A percentile compares a stretch with the other conserved stretches of the same genome.
Conservation (phyloP, 139 green algal species). For the Chlorella sp. region DNA sequence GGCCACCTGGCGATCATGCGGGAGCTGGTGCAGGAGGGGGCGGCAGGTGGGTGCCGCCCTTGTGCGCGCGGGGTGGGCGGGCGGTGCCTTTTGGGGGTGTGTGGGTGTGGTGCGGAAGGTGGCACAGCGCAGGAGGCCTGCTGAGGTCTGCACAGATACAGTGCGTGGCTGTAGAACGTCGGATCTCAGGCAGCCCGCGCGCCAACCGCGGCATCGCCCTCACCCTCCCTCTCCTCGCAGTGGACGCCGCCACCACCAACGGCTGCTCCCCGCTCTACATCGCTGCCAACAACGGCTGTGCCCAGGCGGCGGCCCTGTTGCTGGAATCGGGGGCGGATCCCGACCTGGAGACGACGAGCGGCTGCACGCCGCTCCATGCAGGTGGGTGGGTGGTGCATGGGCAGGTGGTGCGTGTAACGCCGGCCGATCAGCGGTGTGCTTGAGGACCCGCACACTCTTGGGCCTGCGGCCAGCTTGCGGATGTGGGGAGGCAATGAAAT, state of each 20-base stretch:
- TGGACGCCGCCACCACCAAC: slow-evolving; percentile 39
- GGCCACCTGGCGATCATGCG: slow-evolving; percentile 31
- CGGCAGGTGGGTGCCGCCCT: background rate
- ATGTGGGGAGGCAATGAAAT: background rate
- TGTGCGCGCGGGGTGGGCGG: too few relatives aligned
- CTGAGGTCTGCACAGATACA: too few relatives aligned
- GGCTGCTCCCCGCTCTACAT: slow-evolving; percentile 58
- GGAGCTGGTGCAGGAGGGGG: slow-evolving; percentile 45
- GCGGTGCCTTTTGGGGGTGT: background rate
- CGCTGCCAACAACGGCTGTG: slow-evolving; percentile 45
- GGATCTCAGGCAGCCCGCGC: background rate
- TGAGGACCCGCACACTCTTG: too few relatives aligned
- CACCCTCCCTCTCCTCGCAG: background rate
- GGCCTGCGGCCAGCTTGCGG: background rate
- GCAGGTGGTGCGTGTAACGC: background rate
- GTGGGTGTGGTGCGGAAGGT: background rate
- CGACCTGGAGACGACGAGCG: slow-evolving; percentile 34
- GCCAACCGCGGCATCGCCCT: background rate
- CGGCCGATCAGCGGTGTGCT: background rate
- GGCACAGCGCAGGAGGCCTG: background rate
- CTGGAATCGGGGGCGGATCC: slow-evolving; percentile 46
- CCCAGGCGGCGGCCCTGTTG: slow-evolving; percentile 35
- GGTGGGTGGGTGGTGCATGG: slow-evolving; percentile 19
- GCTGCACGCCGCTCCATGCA: slow-evolving; percentile 39
- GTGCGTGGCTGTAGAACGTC: background rate